Percentiles rank a stretch among this genome's conserved stretches.
Conservation (phyloP, 2,329 filamentous ascomycete genomes). For the Didymella pomorum region DNA sequence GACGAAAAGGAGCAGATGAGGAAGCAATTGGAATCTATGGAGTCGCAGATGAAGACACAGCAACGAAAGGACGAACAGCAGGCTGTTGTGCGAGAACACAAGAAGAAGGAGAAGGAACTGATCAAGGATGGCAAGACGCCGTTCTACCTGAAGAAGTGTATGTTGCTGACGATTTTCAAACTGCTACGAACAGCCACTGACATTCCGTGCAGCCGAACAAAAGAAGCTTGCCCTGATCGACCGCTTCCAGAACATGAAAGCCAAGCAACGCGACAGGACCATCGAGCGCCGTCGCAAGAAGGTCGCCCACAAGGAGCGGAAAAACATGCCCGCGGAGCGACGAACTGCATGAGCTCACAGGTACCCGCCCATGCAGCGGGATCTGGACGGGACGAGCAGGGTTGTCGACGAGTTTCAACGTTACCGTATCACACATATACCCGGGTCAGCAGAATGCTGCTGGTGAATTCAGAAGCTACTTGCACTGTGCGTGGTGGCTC, state of each 20-base stretch:
- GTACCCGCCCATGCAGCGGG: constrained; percentile 24
- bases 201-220: constrained; percentile 68
- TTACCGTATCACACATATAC: constrained; percentile 17
- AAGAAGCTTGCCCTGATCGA: constrained; percentile 85
- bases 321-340: constrained; percentile 57
- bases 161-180: constrained; percentile 17
- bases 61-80: constrained; percentile 73
- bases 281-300: constrained; percentile 93
- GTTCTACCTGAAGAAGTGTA: constrained; percentile 86
- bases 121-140: constrained; percentile 89
- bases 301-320: constrained; percentile 84
- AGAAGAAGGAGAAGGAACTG: constrained; percentile 81
- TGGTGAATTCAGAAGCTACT: constrained; percentile 7
- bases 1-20: constrained; percentile 74
- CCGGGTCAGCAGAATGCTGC: constrained; percentile 7
- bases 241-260: constrained; percentile 83
- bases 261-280: constrained; percentile 80
- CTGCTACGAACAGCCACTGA: constrained; percentile 25
- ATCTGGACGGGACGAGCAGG: constrained; percentile 18
- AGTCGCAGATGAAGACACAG: constrained; percentile 76
- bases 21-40: constrained; percentile 77
- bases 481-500: constrained; percentile 3
- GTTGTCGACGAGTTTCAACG: constrained; percentile 15
- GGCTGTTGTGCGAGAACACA: constrained; percentile 76
- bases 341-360: constrained; percentile 32